Evolutionary conservation across 768 basidiomycete species (phyloP), one percentile per base, ranked within the genome.

Genomic region (Lactarius deliciosus): DNA sequence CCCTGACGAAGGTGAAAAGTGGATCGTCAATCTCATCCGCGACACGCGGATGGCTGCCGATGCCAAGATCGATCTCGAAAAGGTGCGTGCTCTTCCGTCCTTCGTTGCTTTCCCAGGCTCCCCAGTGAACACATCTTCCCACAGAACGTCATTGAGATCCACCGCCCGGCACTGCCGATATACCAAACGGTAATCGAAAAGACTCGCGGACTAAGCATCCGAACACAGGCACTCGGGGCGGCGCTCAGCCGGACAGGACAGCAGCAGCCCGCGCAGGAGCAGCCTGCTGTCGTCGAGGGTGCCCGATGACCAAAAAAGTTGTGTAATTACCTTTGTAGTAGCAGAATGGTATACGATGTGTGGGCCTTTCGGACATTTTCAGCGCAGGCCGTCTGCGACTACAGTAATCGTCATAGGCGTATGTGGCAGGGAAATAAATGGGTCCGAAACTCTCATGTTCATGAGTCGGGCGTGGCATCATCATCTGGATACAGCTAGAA

Each of bases 1-100:
- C 86, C 83, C 50, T n/a, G 94, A 94, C 70, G 97, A 98, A 74
- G 97, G 96, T 60, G 97, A 99, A 76, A 96, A 96, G 73, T 99
- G 96, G 96, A 96, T 98, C 68, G 97, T 98, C 73, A 98, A 98
- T 81, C 90, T 98, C 68, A 97, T 98, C 73, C 88, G 97, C 10
- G 97, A 98, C 78, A 96, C 96, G 7, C 86, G 94, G 56, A 94
- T 96, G 90, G 94, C 94, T 16, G 90, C 92, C 1, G 96, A 98
- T 72, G 96, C 96, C 60, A 97, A 96, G 80, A 98, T 98, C 67
- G 96, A 98, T 76, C 82, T 98, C 32, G 94, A 96, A 77, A 94
- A 96, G 82, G 94, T 92, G 68, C 45, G 80, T 3, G 57, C 3
- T 68, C 67, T 57, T 59, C 36, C 38, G 50, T 20, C 20, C 40